Evolutionary conservation across 148 eudicot species (phyloP).

Genomic region (Camellia granthamiana): DNA sequence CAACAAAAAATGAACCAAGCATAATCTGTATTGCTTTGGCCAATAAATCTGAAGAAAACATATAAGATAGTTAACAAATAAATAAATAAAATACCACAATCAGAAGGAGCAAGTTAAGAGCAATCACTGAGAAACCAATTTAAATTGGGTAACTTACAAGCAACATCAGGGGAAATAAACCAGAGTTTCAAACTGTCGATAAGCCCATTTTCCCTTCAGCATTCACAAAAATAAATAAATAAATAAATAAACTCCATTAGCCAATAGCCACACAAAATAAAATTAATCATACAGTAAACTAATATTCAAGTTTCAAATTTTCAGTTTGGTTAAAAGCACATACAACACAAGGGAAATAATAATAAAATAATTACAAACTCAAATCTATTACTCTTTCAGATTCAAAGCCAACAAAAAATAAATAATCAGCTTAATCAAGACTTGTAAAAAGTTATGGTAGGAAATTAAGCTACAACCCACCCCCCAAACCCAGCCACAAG

Average conservation of each 20-base stretch:
- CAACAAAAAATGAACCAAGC: conserved; percentile 49
- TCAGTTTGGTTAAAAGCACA: background rate
- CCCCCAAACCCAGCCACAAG: too few relatives aligned
- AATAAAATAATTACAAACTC: background rate
- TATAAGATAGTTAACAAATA: conserved; percentile 12
- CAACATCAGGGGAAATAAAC: conserved; percentile 42
- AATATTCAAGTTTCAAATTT: background rate
- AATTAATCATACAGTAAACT: background rate
- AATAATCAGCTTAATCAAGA: conserved; percentile 1
- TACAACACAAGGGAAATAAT: background rate
- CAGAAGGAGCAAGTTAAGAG: background rate
- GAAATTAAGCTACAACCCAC: background rate
- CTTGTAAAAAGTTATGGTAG: background rate
- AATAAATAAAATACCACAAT: background rate
- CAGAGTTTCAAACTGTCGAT: conserved; percentile 35
- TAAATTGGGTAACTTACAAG: conserved; percentile 58
- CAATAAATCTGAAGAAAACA: conserved; percentile 48
- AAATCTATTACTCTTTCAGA: background rate
- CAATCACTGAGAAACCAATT: background rate
- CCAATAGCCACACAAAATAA: background rate
- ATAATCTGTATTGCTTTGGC: conserved; percentile 36
- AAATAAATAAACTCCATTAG: conserved; percentile 5
- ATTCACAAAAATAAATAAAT: background rate
- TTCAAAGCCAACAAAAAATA: background rate
- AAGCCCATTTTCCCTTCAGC: conserved; percentile 53